Evolutionary conservation across 2,329 filamentous ascomycete species (phyloP).

Genomic region (Camillea tinctor): DNA sequence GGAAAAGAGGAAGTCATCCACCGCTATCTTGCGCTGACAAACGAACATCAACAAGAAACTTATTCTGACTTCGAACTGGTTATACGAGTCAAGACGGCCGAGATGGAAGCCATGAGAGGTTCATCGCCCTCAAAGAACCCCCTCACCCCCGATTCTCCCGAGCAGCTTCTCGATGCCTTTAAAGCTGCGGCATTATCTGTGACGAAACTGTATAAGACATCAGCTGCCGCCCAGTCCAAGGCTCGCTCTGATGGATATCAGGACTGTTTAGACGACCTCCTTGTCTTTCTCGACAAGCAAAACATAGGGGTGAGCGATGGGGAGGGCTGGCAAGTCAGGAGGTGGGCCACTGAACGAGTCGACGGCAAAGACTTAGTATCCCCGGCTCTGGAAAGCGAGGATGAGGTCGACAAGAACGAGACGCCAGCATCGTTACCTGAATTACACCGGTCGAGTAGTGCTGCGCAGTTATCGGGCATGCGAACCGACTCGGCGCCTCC

Average conservation of each 20-base stretch:
- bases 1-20: constrained; percentile 12
- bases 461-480: constrained; percentile 37
- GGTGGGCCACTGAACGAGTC: constrained; percentile 67
- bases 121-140: constrained; percentile 31
- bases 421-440: constrained; percentile 57
- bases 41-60: constrained; percentile 1
- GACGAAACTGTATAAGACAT: constrained; percentile 94
- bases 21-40: not conserved
- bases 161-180: constrained; percentile 82
- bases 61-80: constrained; percentile 7
- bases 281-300: constrained; percentile 81
- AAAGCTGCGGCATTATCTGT: constrained; percentile 89
- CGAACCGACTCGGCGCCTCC: constrained; percentile 39
- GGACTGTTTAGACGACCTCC: constrained; percentile 85
- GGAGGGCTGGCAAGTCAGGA: constrained; percentile 64
- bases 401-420: constrained; percentile 65
- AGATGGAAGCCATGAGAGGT: constrained; percentile 31
- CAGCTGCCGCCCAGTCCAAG: constrained; percentile 72
- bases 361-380: constrained; percentile 59
- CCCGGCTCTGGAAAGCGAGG: constrained; percentile 63
- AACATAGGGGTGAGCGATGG: constrained; percentile 76
- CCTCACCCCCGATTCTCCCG: constrained; percentile 47
- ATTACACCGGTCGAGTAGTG: constrained; percentile 47
- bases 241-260: constrained; percentile 84
- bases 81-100: constrained; percentile 4